Percentiles rank a stretch among this genome's conserved stretches.
These are phyloP conservation scores for Backusella liffmaniae DNA, from an alignment of 192 early-diverging fungal genomes.

Conservation along the genomic window DNA sequence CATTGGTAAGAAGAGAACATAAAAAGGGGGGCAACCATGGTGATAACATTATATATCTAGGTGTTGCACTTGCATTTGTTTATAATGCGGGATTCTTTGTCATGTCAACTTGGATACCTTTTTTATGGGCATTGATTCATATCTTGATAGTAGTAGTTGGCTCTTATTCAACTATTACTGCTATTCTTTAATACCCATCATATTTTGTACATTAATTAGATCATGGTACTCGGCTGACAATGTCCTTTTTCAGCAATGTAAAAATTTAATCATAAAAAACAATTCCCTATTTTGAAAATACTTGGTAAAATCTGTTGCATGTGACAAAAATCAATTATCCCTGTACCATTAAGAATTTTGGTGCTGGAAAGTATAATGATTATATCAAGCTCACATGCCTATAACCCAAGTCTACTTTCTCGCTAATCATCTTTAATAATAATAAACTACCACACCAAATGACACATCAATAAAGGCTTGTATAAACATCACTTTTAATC, in stretches of 20 bases:
- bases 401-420: too few species aligned
- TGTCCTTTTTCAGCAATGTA: neutral
- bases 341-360: too few species aligned
- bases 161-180: constrained; percentile 58
- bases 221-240: constrained; percentile 2
- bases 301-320: too few species aligned
- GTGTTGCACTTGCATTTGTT: constrained; percentile 52
- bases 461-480: too few species aligned
- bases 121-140: constrained; percentile 67
- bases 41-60: constrained; percentile 29
- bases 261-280: neutral
- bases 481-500: neutral
- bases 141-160: constrained; percentile 61
- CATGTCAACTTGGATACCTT: constrained; percentile 74
- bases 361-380: too few species aligned
- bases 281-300: neutral
- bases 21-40: neutral
- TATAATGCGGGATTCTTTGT: constrained; percentile 64
- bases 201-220: neutral
- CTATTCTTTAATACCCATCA: constrained; percentile 40
- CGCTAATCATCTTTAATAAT: neutral
- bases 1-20: constrained; percentile 36
- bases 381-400: too few species aligned
- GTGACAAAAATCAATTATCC: too few species aligned
- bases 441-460: neutral